Percentiles rank a stretch among this genome's conserved stretches.
Evolutionary conservation across 257 asterid genomes (phyloP).

Genomic region (Penstemon barbatus): DNA sequence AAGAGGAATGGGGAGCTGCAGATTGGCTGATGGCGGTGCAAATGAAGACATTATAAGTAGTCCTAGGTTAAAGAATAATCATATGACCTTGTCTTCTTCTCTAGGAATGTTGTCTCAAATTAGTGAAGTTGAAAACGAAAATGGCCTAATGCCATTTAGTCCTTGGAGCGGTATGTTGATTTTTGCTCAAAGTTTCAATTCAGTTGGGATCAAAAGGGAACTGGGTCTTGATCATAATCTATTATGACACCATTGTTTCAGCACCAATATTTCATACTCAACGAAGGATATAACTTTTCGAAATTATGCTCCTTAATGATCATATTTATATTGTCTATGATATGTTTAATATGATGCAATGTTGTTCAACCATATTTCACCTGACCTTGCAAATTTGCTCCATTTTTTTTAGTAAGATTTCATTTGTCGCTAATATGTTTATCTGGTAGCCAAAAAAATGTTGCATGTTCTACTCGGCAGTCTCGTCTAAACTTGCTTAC

Average conservation of each 20-base stretch:
- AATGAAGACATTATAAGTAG: too few species aligned
- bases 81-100: too few species aligned
- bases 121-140: too few species aligned
- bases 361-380: conserved; percentile 15
- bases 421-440: neutral
- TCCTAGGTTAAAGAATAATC: too few species aligned
- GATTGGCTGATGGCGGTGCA: too few species aligned
- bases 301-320: neutral
- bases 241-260: conserved; percentile 16
- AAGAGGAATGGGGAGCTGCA: too few species aligned
- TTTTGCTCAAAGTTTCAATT: too few species aligned
- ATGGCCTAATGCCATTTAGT: too few species aligned
- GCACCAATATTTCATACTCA: conserved; percentile 17
- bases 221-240: too few species aligned
- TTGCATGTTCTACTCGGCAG: neutral
- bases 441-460: conserved; percentile 2
- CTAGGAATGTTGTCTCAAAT: too few species aligned
- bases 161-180: too few species aligned
- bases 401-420: neutral
- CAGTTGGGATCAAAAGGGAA: too few species aligned
- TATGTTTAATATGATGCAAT: conserved; percentile 14
- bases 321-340: neutral
- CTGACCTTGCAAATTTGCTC: neutral
- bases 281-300: neutral
- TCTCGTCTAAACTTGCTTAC: conserved; percentile 4